A percentile compares a stretch with the other conserved stretches of the same genome.
Conservation (phyloP, 148 eudicot species). For the Simmondsia chinensis region DNA sequence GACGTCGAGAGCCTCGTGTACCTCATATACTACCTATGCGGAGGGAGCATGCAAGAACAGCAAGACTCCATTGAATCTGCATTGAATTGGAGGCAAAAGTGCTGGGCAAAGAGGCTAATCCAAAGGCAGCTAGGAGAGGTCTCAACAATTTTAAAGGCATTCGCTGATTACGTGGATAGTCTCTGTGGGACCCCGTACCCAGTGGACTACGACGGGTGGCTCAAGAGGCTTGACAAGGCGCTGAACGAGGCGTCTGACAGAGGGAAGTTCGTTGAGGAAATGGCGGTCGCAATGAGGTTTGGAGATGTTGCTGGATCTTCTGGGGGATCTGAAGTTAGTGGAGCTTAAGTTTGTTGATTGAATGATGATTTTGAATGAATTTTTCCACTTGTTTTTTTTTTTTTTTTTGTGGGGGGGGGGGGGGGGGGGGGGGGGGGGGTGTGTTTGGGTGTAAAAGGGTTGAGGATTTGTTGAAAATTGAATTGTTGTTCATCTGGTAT, state of each 20-base stretch:
- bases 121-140: constrained; percentile 64
- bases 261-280: constrained; percentile 41
- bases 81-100: constrained; percentile 52
- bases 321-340: constrained; percentile 36
- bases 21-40: constrained; percentile 43
- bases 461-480: too few relatives aligned
- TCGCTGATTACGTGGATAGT: constrained; percentile 72
- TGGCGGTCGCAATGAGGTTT: constrained; percentile 22
- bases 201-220: constrained; percentile 73
- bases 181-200: constrained; percentile 72
- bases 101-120: constrained; percentile 61
- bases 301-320: constrained; percentile 62
- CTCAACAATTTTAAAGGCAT: constrained; percentile 67
- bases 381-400: too few relatives aligned
- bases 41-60: constrained; percentile 51
- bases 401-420: too few relatives aligned
- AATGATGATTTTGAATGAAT: too few relatives aligned
- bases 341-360: too few relatives aligned
- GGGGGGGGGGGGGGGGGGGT: too few relatives aligned
- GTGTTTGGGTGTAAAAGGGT: too few relatives aligned
- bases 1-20: constrained; percentile 77
- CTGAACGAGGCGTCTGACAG: constrained; percentile 43
- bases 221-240: constrained; percentile 43
- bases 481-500: too few relatives aligned
- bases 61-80: constrained; percentile 81